Conservation (phyloP, 129 eudicot genomes). For the Solidago caesia region DNA sequence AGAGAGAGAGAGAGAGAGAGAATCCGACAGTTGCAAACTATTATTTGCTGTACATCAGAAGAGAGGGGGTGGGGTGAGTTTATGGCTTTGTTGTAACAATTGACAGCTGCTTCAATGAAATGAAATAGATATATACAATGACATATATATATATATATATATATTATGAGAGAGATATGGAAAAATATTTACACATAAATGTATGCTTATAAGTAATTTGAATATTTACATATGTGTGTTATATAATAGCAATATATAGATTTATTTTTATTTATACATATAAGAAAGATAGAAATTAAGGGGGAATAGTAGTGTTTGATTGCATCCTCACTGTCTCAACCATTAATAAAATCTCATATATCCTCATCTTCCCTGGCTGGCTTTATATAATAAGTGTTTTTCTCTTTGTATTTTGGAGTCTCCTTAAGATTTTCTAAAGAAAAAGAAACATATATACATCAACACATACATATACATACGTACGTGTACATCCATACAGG, state of each 20-base stretch:
- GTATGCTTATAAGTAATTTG: not conserved
- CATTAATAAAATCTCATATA: too few species aligned
- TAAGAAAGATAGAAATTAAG: not conserved
- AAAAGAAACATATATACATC: not conserved
- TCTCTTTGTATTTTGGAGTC: not conserved
- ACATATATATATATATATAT: slow-evolving; percentile 34
- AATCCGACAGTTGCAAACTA: slow-evolving; percentile 91
- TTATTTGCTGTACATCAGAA: slow-evolving; percentile 71
- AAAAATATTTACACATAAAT: not conserved
- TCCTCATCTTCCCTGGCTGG: not conserved
- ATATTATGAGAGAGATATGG: not conserved
- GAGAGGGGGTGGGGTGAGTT: slow-evolving; percentile 41
- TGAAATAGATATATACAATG: slow-evolving; percentile 2
- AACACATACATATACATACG: not conserved
- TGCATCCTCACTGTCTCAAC: not conserved
- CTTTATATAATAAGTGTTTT: not conserved
- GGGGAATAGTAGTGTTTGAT: not conserved
- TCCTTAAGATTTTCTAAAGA: not conserved
- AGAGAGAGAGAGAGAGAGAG: slow-evolving; percentile 30
- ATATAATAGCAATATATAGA: not conserved
- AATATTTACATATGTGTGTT: too few species aligned
- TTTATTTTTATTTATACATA: not conserved
- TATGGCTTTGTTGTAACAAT: slow-evolving; percentile 52
- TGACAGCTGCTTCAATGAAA: slow-evolving; percentile 61
- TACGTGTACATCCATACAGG: too few species aligned